These are phyloP conservation scores for Candida fluviatilis DNA, from an alignment of 805 yeast genomes.

Conservation along the genomic window DNA sequence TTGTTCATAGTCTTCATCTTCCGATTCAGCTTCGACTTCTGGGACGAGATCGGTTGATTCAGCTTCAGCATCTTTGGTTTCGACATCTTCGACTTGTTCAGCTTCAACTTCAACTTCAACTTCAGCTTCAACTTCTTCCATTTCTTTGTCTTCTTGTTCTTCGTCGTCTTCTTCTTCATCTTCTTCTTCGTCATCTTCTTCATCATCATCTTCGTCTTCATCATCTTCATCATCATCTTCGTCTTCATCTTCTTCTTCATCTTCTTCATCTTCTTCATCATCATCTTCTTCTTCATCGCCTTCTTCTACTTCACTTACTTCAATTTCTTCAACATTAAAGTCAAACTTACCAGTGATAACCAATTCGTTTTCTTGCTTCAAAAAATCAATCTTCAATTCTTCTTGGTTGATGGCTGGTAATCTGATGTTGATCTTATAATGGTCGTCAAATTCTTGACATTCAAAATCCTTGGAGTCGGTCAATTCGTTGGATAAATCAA, in stretches of 20 bases:
- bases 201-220: constrained; percentile 13
- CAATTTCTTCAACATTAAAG: constrained; percentile 22
- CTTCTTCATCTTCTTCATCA: constrained; percentile 14
- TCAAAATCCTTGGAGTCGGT: constrained; percentile 42
- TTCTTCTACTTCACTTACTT: constrained; percentile 14
- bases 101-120: constrained; percentile 6
- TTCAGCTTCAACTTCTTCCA: constrained; percentile 7
- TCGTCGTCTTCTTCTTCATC: constrained; percentile 11
- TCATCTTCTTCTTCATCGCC: constrained; percentile 16
- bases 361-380: constrained; percentile 38
- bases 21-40: constrained; percentile 7
- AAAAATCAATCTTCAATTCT: constrained; percentile 36
- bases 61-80: constrained; percentile 4
- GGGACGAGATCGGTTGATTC: constrained; percentile 5
- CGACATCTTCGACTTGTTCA: constrained; percentile 4
- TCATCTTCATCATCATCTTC: constrained; percentile 15
- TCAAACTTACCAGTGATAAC: constrained; percentile 37
- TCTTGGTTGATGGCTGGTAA: constrained; percentile 39
- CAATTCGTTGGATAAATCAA: constrained; percentile 40
- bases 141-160: constrained; percentile 9
- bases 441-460: constrained; percentile 33
- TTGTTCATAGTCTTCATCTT: constrained; percentile 11
- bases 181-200: constrained; percentile 8
- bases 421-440: constrained; percentile 37
- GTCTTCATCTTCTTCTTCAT: constrained; percentile 8